phyloP scores from a whole-genome alignment of 2,329 filamentous ascomycete genomes.

The Rhynchosporium agropyri region DNA sequence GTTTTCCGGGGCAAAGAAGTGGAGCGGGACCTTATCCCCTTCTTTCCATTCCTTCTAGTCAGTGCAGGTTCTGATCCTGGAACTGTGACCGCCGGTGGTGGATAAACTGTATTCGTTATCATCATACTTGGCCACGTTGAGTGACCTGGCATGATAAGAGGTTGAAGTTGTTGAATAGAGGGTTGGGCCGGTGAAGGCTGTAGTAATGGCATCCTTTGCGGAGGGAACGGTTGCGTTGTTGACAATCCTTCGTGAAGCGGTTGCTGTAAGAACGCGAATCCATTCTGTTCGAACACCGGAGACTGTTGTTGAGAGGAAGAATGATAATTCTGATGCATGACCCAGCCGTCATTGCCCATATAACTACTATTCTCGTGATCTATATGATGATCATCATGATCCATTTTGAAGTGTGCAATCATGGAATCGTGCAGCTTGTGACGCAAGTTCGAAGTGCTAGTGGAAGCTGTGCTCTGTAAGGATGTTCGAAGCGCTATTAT shows the following conservation, averaged over 20 bases:
- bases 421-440: constrained; percentile 43
- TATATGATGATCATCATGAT: constrained; percentile 40
- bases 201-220: constrained; percentile 57
- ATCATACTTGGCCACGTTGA: constrained; percentile 80
- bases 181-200: constrained; percentile 55
- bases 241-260: constrained; percentile 64
- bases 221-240: constrained; percentile 54
- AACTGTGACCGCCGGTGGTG: constrained; percentile 60
- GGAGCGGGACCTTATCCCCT: constrained; percentile 53
- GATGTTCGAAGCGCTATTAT: constrained; percentile 23
- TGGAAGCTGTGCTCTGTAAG: constrained; percentile 15
- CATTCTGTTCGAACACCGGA: constrained; percentile 69
- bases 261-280: constrained; percentile 62
- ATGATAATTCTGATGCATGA: constrained; percentile 49
- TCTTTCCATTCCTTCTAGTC: constrained; percentile 46
- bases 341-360: constrained; percentile 55
- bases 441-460: neutral
- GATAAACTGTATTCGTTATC: constrained; percentile 72
- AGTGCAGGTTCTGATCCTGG: constrained; percentile 55
- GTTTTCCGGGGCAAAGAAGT: constrained; percentile 77
- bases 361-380: constrained; percentile 44
- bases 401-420: constrained; percentile 43
- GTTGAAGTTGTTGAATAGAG: constrained; percentile 60
- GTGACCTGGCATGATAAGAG: constrained; percentile 71
- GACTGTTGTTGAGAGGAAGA: constrained; percentile 63